These are phyloP conservation scores for Cyphellophora europaea DNA, from an alignment of 2,329 filamentous ascomycete genomes.

Conservation along the genomic window DNA sequence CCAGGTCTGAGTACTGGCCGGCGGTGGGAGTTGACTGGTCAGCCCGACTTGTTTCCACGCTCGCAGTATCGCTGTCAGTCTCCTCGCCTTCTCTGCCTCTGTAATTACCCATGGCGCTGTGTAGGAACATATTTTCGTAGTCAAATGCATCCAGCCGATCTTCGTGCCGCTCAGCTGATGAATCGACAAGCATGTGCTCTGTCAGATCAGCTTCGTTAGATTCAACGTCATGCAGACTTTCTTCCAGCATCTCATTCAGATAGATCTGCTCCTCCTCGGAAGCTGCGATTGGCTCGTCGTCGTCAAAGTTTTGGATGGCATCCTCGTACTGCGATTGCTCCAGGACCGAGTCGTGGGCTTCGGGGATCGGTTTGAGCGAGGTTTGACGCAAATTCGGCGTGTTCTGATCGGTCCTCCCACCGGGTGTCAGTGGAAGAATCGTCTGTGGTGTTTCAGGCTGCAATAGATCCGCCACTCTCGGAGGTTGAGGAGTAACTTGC, in stretches of 20 bases:
- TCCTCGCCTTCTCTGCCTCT: constrained; percentile 17
- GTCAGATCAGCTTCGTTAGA: constrained; percentile 25
- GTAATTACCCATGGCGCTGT: constrained; percentile 73
- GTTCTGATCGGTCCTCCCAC: constrained; percentile 16
- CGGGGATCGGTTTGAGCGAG: constrained; percentile 12
- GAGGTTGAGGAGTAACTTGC: constrained; percentile 11
- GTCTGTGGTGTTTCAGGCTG: constrained; percentile 13
- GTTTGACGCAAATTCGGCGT: constrained; percentile 16
- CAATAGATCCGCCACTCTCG: constrained; percentile 9
- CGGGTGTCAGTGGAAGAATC: constrained; percentile 6
- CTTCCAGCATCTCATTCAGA: constrained; percentile 35
- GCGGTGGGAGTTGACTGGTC: constrained; percentile 13
- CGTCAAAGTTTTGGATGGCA: constrained; percentile 29
- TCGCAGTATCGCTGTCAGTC: constrained; percentile 15
- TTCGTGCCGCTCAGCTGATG: constrained; percentile 62
- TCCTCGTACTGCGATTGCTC: constrained; percentile 32
- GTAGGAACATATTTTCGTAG: constrained; percentile 90
- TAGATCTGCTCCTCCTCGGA: constrained; percentile 39
- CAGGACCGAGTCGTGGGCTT: constrained; percentile 14
- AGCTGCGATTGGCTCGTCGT: constrained; percentile 21
- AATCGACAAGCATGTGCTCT: constrained; percentile 9
- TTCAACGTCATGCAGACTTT: constrained; percentile 27
- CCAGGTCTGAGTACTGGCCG: constrained; percentile 18
- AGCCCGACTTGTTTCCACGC: constrained; percentile 14
- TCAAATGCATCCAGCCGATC: constrained; percentile 93